These are phyloP conservation scores for Candida endomychidarum DNA, from an alignment of 805 yeast genomes.

Conservation along the genomic window DNA sequence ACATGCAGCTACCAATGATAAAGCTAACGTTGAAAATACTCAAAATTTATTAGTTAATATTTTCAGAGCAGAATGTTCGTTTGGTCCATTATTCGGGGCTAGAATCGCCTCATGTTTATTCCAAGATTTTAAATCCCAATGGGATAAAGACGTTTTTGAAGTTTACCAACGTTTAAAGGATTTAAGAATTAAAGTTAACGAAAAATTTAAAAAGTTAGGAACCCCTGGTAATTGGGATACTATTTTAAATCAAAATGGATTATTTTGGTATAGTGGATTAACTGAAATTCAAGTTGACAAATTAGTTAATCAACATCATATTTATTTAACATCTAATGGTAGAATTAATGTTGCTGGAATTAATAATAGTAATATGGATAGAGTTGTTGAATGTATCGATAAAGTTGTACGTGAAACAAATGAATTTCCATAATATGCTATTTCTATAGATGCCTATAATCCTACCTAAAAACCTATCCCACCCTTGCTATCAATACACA, in stretches of 20 bases:
- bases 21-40: conserved; percentile 15
- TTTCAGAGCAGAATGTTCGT: conserved; percentile 43
- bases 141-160: conserved; percentile 37
- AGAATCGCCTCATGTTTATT: conserved; percentile 37
- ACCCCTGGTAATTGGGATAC: conserved; percentile 48
- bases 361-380: conserved; percentile 37
- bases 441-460: conserved; percentile 3
- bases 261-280: conserved; percentile 47
- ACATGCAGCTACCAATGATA: conserved; percentile 30
- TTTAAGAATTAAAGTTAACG: conserved; percentile 29
- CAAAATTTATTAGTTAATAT: conserved; percentile 28
- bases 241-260: conserved; percentile 37
- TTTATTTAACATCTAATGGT: conserved; percentile 39
- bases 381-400: conserved; percentile 38
- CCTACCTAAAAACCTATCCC: background rate
- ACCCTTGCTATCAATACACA: background rate
- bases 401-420: conserved; percentile 27
- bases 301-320: conserved; percentile 35
- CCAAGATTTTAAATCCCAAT: conserved; percentile 24
- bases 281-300: conserved; percentile 30
- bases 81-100: conserved; percentile 50
- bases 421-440: conserved; percentile 2
- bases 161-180: conserved; percentile 31
- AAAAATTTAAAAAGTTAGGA: conserved; percentile 29
- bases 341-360: conserved; percentile 48